phyloP scores from a whole-genome alignment of 176 grass and related monocot species.

The Oryza brachyantha region DNA sequence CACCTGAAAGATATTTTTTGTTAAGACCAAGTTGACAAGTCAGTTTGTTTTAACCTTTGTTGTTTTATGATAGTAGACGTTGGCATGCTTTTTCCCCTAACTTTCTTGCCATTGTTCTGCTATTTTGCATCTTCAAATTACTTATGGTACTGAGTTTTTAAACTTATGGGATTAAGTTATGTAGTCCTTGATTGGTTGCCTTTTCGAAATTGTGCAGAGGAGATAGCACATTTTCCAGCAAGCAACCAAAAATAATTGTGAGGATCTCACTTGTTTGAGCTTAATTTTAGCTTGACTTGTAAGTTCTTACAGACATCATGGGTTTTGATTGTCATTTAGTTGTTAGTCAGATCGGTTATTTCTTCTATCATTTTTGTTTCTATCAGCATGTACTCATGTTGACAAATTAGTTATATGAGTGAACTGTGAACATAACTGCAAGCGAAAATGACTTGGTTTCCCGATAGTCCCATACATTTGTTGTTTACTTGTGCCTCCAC shows the following conservation, averaged over 20 bases:
- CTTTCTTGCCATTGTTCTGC: not conserved
- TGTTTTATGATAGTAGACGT: not conserved
- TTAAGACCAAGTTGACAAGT: not conserved
- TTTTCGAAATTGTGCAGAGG: constrained; percentile 28
- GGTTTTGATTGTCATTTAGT: not conserved
- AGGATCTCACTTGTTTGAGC: constrained; percentile 16
- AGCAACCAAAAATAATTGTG: constrained; percentile 19
- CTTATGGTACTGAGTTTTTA: not conserved
- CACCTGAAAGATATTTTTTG: not conserved
- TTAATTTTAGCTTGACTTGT: constrained; percentile 21
- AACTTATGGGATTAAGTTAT: not conserved
- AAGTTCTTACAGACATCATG: constrained; percentile 11
- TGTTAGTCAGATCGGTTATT: not conserved
- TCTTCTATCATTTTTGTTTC: not conserved
- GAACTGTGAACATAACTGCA: not conserved
- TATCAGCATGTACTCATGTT: not conserved
- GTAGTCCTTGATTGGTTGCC: not conserved
- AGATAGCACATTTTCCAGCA: constrained; percentile 37
- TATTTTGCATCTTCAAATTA: not conserved
- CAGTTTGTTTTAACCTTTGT: not conserved
- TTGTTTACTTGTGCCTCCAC: too few species aligned
- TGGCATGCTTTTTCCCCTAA: not conserved
- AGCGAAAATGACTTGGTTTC: not conserved
- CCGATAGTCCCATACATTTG: too few species aligned
- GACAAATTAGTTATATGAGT: not conserved